Evolutionary conservation across 75 land plant genomes (phyloP), one percentile per base, ranked within the genome.

Genomic region (Larix kaempferi): DNA sequence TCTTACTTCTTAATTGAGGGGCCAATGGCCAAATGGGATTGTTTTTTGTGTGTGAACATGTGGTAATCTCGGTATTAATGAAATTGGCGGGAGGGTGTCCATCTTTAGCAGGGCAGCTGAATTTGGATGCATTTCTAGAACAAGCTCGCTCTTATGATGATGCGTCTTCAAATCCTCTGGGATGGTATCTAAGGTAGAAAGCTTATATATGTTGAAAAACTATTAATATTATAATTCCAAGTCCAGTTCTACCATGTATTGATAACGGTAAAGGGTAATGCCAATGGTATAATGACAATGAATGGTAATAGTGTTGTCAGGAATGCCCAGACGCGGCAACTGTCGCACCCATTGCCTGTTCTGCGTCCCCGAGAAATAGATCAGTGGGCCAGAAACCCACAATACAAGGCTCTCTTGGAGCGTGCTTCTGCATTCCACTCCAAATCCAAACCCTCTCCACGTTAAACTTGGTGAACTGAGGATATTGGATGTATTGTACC

Each of bases 21-120:
- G 35, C 35, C 25, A 17, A 58, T 61, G n/a, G 3, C 39, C 61
- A 37, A 13, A 6, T 76, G 17, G 2, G 67, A 72, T 56, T 56
- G n/a, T 37, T 77, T 60, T 49, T 71, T 67, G 23, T 56, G 57
- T 76, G 49, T 63, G 81, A 89, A 84, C 88, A 95, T 95, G 93
- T 95, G 71, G 98, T 95, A 82, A 78, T 94, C 54, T 94, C 98
- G 57, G 95, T 90, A 57, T 82, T 91, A 69, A 95, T 95, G 98
- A 95, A 95, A 86, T 78, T 95, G 77, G 90, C 95, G 79, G 98
- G 98, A 73, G 98, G 98, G 39, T 86, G 90, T 73, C 98, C 98
- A 29, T 95, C 98, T 35, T 35, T 95, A 72, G 91, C 98, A 66
- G 86, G 86, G 76, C 93, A 95, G 74, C 78, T 95, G n/a, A 95